Base-by-base conservation (phyloP, 1,139 yeast species). In the Pichia sp. region DNA sequence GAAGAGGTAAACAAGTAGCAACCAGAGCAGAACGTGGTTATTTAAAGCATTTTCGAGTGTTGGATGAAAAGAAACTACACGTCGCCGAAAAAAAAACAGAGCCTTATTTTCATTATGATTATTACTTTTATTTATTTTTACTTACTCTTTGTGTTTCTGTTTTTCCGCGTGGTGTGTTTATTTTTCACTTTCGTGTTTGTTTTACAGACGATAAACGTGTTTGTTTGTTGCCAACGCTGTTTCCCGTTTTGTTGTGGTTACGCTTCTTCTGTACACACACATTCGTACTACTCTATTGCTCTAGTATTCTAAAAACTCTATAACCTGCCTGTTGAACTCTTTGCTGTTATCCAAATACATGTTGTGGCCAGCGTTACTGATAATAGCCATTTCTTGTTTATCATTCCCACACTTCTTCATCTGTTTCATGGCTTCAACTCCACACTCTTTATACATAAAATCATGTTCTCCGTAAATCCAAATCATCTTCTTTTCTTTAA, bases 361-460 rank as follows among this genome's bases (percentile, higher is more conserved):
- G 67, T 88, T 93, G 64, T 88, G 96, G 0, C 96, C 93, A 1
- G 91, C 81, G 49, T 77, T 70, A 2, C 73, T 65, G 1, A 87
- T 70, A 11, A 79, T 10, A 63, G 65, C 9, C 58, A 47, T 44
- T 8, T 27, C 33, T 22, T 45, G 47, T 4, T 10, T 29, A 9
- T 22, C 16, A 25, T 18, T 29, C 0, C 25, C 42, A 9, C 8
- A n/a, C 14, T 10, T 34, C 28, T 72, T 67, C 52, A 82, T 66
- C 41, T 67, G 59, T 30, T 73, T 62, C 3, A 71, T 73, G 46
- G 81, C 80, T 52, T 77, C 75, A 11, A 69, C 61, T 0, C 96
- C 96, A 0, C 95, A 93, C 48, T 76, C 79, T 2, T 78, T 72
- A 63, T 87, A 86, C 96, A 90, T 90, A 78, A 93, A 90, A 65